Conservation (phyloP, 2,329 filamentous ascomycete genomes). For the Arthroderma sp. region DNA sequence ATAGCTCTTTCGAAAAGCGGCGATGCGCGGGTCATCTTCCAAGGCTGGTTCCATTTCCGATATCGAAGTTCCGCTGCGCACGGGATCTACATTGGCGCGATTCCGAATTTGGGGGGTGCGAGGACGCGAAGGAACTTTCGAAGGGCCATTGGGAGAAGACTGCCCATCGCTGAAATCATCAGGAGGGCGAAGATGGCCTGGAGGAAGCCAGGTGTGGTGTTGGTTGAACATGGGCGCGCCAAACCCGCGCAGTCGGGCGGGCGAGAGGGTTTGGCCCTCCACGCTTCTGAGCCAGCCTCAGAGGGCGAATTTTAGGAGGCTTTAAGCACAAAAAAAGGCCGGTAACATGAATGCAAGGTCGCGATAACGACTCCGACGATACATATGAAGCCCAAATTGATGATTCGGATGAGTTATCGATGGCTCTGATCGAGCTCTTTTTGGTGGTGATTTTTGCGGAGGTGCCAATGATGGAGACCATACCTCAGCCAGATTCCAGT, state of each 20-base stretch:
- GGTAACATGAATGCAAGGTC: slow-evolving; percentile 16
- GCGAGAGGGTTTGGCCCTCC: slow-evolving; percentile 32
- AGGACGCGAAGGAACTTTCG: slow-evolving; percentile 30
- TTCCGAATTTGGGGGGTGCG: slow-evolving; percentile 32
- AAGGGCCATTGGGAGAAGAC: slow-evolving; percentile 29
- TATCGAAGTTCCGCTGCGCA: slow-evolving; percentile 35
- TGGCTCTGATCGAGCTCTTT: slow-evolving; percentile 20
- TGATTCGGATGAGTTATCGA: slow-evolving; percentile 23
- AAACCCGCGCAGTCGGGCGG: slow-evolving; percentile 34
- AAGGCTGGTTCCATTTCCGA: slow-evolving; percentile 39
- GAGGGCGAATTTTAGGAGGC: slow-evolving; percentile 17
- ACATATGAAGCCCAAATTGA: slow-evolving; percentile 20
- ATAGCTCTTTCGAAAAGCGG: slow-evolving; percentile 66
- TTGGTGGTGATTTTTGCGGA: slow-evolving; percentile 29
- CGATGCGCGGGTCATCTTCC: slow-evolving; percentile 56
- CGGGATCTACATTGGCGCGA: slow-evolving; percentile 33
- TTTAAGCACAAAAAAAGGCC: slow-evolving; percentile 18
- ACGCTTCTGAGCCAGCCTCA: slow-evolving; percentile 26
- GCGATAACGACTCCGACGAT: slow-evolving; percentile 17
- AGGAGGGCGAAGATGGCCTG: slow-evolving; percentile 45
- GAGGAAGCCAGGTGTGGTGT: slow-evolving; percentile 54
- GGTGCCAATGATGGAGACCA: slow-evolving; percentile 26
- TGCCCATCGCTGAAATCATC: slow-evolving; percentile 43
- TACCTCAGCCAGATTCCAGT: neutral
- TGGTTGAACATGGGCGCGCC: slow-evolving; percentile 48